Conservation (phyloP, 1,284 basidiomycete species). For the Anthracocystis walkeri region DNA sequence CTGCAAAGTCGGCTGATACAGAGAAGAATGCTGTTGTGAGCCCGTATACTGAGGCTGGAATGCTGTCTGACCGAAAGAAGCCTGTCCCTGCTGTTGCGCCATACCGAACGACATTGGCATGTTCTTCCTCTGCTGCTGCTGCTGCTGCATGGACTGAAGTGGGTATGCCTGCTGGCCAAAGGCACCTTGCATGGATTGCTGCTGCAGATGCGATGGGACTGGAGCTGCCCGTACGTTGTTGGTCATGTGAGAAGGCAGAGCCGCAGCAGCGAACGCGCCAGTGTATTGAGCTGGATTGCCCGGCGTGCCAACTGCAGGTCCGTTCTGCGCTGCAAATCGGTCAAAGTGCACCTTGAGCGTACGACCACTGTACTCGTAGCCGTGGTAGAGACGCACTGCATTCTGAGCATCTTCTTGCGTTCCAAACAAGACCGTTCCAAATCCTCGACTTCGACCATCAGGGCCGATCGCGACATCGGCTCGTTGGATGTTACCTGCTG, state of each 20-base stretch:
- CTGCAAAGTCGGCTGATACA: conserved; percentile 24
- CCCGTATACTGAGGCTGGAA: conserved; percentile 19
- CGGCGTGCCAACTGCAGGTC: conserved; percentile 51
- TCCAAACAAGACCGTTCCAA: conserved; percentile 91
- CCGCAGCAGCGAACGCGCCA: conserved; percentile 62
- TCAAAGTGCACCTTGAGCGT: conserved; percentile 87
- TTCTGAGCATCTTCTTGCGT: conserved; percentile 89
- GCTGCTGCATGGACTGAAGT: conserved; percentile 22
- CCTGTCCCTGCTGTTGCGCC: conserved; percentile 25
- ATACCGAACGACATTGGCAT: conserved; percentile 4
- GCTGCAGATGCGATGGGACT: conserved; percentile 15
- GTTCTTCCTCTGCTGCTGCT: conserved; percentile 3
- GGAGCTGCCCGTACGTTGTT: conserved; percentile 35
- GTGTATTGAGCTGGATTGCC: conserved; percentile 68
- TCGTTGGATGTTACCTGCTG: conserved; percentile 80
- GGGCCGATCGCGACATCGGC: conserved; percentile 92
- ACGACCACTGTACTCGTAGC: conserved; percentile 85
- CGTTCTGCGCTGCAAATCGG: conserved; percentile 61
- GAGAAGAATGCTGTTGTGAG: background rate
- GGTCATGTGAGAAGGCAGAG: conserved; percentile 56
- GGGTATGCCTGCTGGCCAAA: conserved; percentile 24
- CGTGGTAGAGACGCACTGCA: conserved; percentile 75
- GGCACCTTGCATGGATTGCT: conserved; percentile 20
- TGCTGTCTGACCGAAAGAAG: conserved; percentile 15
- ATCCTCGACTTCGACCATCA: conserved; percentile 90